phyloP scores from a whole-genome alignment of 1,284 basidiomycete genomes.

The Grifola frondosa region DNA sequence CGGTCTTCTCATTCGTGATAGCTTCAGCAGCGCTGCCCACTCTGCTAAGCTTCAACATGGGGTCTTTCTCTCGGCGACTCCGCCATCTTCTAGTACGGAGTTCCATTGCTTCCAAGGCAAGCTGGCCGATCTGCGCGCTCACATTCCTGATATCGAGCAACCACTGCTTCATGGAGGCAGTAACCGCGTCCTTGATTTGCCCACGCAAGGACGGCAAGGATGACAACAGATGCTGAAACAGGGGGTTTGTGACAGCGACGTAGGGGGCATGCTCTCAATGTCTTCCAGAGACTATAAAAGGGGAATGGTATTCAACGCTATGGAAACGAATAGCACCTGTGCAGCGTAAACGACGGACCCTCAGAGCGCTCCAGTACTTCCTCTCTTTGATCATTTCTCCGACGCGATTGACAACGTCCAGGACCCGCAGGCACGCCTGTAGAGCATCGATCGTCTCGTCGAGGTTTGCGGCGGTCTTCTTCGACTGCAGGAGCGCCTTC shows the following conservation, averaged over 20 bases:
- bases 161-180: constrained; percentile 96
- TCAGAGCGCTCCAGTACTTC: constrained; percentile 94
- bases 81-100: constrained; percentile 84
- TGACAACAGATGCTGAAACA: constrained; percentile 90
- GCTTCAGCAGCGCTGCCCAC: constrained; percentile 95
- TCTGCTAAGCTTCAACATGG: constrained; percentile 71
- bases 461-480: constrained; percentile 89
- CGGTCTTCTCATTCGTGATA: constrained; percentile 91
- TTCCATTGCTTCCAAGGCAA: constrained; percentile 93
- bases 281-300: constrained; percentile 85
- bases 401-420: constrained; percentile 95
- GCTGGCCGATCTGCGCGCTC: constrained; percentile 81
- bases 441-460: constrained; percentile 96
- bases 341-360: constrained; percentile 62
- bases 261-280: constrained; percentile 87
- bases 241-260: constrained; percentile 91
- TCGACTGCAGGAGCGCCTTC: constrained; percentile 82
- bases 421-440: constrained; percentile 87
- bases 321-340: constrained; percentile 19
- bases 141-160: constrained; percentile 92
- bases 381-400: constrained; percentile 90
- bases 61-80: constrained; percentile 75
- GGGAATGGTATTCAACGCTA: constrained; percentile 26
- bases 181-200: constrained; percentile 92
- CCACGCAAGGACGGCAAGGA: constrained; percentile 87